phyloP scores from a whole-genome alignment of 306 rosid species.

The Castanospermum australe region DNA sequence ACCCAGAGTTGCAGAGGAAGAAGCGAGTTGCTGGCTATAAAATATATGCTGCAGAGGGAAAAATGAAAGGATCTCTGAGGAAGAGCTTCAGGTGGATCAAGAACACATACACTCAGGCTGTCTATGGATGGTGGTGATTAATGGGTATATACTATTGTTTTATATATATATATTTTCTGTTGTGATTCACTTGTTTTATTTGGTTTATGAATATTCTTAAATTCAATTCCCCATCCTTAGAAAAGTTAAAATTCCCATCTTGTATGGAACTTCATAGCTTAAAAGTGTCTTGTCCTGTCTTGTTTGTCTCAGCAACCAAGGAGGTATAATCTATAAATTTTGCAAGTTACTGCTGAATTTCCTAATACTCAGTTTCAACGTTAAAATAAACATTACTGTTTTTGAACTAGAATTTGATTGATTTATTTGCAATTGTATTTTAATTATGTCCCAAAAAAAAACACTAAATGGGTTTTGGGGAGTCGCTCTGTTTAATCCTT shows the following conservation, averaged over 20 bases:
- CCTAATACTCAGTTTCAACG: not conserved
- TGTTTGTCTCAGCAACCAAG: not conserved
- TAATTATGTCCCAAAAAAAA: not conserved
- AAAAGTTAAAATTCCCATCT: not conserved
- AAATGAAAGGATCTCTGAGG: constrained; percentile 81
- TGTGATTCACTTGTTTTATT: not conserved
- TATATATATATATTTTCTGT: not conserved
- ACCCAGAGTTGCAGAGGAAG: constrained; percentile 93
- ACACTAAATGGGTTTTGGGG: not conserved
- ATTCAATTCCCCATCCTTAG: not conserved
- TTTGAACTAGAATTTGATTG: constrained; percentile 8
- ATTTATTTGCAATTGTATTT: not conserved
- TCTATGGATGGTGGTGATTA: constrained; percentile 53
- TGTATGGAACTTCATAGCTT: not conserved
- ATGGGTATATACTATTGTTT: not conserved
- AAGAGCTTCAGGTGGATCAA: constrained; percentile 74
- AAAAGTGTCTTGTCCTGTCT: not conserved
- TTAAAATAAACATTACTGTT: not conserved
- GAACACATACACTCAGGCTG: constrained; percentile 51
- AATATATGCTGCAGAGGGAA: constrained; percentile 82
- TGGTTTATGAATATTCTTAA: not conserved
- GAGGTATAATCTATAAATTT: not conserved
- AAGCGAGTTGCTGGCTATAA: constrained; percentile 89
- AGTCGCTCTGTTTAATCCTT: not conserved
- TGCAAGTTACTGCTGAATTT: not conserved